phyloP scores from a whole-genome alignment of 495 filamentous ascomycete species.

The Penicillium dipodomyicola region DNA sequence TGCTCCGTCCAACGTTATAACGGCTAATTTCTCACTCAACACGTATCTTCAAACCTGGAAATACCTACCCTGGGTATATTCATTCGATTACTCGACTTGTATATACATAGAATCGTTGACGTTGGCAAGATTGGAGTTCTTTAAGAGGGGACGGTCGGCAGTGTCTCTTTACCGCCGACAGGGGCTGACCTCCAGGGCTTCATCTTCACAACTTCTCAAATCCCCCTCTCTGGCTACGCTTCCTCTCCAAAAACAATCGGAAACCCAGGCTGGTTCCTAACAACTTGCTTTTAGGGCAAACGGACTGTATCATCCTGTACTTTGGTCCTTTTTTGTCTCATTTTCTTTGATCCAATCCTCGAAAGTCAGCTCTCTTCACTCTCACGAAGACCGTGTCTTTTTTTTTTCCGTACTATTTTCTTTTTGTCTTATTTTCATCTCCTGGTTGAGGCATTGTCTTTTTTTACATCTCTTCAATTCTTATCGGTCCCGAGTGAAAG shows the following conservation, averaged over 20 bases:
- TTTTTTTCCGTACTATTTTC: constrained; percentile 9
- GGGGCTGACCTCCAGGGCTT: constrained; percentile 18
- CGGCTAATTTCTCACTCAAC: constrained; percentile 1
- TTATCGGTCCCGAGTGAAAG: not conserved
- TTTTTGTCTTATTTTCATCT: constrained; percentile 18
- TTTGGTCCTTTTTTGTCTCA: not conserved
- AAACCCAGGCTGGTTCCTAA: constrained; percentile 29
- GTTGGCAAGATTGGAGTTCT: not conserved
- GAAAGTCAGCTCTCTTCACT: not conserved
- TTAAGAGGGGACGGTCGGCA: constrained; percentile 20
- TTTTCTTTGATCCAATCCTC: constrained; percentile 9
- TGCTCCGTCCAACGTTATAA: not conserved
- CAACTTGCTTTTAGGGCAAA: not conserved
- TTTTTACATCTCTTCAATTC: constrained; percentile 8
- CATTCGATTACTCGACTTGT: not conserved
- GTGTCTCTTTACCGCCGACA: constrained; percentile 32
- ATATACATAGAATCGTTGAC: not conserved
- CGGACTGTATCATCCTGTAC: not conserved
- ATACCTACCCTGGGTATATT: not conserved
- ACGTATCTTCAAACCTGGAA: not conserved
- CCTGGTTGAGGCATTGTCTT: constrained; percentile 27
- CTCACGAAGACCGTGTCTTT: constrained; percentile 1
- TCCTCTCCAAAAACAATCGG: constrained; percentile 17
- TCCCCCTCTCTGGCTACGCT: constrained; percentile 10
- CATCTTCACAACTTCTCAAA: constrained; percentile 14